Evolutionary conservation across 768 basidiomycete genomes (phyloP).

Genomic region (Trametes elegans): DNA sequence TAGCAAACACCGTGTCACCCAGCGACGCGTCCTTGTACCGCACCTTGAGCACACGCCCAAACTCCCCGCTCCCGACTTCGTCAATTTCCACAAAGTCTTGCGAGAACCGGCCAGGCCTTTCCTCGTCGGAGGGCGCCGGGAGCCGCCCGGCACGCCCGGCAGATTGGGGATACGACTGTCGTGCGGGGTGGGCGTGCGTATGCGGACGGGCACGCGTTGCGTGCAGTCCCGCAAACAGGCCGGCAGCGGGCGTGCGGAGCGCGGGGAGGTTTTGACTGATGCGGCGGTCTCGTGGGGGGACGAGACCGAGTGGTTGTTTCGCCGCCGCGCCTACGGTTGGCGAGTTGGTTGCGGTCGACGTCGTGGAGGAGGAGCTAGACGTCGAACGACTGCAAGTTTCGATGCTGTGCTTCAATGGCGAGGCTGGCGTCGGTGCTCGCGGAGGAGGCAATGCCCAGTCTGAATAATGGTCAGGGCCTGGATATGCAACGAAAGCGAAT

Average conservation of each 20-base stretch:
- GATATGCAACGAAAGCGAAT: neutral
- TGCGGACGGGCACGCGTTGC: conserved; percentile 19
- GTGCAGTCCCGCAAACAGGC: conserved; percentile 10
- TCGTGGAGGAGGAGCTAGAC: conserved; percentile 57
- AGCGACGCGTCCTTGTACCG: conserved; percentile 47
- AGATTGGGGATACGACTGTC: conserved; percentile 9
- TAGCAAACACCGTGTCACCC: conserved; percentile 58
- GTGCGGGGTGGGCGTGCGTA: conserved; percentile 21
- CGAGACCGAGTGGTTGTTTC: neutral
- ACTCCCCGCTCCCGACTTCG: conserved; percentile 87
- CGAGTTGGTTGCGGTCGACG: conserved; percentile 25
- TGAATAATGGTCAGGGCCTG: conserved; percentile 26
- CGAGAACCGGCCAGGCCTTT: conserved; percentile 68
- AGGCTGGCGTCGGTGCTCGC: conserved; percentile 46
- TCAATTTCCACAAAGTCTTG: conserved; percentile 78
- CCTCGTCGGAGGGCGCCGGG: conserved; percentile 36
- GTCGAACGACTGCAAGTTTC: conserved; percentile 45
- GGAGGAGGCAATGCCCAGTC: conserved; percentile 58
- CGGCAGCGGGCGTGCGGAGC: conserved; percentile 13
- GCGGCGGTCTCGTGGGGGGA: conserved; percentile 2
- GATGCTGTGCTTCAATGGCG: conserved; percentile 42
- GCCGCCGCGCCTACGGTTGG: conserved; percentile 20
- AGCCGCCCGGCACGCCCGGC: conserved; percentile 12
- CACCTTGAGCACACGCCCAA: conserved; percentile 89
- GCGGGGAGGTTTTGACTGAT: conserved; percentile 6